These are phyloP conservation scores for Strigomonas culicis DNA, from an alignment of 208 protist genomes.

Conservation along the genomic window DNA sequence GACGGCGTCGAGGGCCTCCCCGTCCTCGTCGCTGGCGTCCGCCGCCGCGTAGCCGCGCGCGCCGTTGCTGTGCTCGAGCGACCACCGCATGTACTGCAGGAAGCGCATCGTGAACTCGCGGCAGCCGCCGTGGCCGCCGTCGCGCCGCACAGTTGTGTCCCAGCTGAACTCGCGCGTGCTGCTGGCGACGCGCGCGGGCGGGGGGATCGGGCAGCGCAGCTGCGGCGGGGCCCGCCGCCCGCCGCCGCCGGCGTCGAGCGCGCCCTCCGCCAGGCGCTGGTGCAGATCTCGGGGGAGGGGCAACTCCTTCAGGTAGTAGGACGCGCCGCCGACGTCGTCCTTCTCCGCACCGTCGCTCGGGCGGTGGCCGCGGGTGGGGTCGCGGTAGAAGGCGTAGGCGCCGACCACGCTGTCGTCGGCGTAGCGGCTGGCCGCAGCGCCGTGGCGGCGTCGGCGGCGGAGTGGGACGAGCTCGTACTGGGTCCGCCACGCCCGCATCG, in stretches of 20 bases:
- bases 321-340: no score
- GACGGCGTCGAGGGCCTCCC: not conserved
- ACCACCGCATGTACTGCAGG: constrained; percentile 16
- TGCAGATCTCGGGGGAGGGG: no score
- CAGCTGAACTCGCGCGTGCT: constrained; percentile 11
- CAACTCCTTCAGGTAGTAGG: no score
- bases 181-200: constrained; percentile 13
- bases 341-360: not conserved
- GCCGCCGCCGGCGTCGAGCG: no score
- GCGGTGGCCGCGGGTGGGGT: not conserved
- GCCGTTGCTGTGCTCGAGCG: constrained; percentile 7
- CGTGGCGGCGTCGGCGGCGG: not conserved
- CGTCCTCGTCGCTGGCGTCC: constrained; percentile 1
- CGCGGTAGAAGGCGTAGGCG: no score
- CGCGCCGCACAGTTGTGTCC: constrained; percentile 13
- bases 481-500: constrained; percentile 12
- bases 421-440: not conserved
- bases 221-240: no score
- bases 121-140: constrained; percentile 18
- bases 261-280: no score
- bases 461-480: constrained; percentile 10
- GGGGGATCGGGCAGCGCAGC: constrained; percentile 18
- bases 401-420: not conserved
- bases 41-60: not conserved
- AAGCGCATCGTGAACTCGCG: constrained; percentile 22